These are phyloP conservation scores for Coemansia asiatica DNA, from an alignment of 192 early-diverging fungal genomes.

Conservation along the genomic window DNA sequence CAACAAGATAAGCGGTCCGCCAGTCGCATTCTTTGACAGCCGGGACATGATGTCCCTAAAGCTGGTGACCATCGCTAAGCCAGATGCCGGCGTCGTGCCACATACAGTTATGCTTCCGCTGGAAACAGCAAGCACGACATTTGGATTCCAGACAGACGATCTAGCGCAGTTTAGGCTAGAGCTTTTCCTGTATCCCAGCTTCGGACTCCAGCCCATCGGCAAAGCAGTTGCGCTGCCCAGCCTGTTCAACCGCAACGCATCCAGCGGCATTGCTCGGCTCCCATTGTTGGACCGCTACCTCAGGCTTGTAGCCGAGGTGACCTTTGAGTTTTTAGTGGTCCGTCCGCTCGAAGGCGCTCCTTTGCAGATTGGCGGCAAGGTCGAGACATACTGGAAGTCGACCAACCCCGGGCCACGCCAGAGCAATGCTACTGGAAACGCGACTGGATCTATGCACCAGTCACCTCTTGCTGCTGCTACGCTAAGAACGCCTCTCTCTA, in stretches of 20 bases:
- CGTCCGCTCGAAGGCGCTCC: constrained; percentile 84
- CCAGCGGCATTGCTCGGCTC: constrained; percentile 44
- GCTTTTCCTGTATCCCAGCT: constrained; percentile 95
- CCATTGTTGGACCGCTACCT: constrained; percentile 91
- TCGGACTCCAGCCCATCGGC: constrained; percentile 92
- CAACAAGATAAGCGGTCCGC: constrained; percentile 38
- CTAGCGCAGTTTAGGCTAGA: constrained; percentile 79
- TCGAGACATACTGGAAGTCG: constrained; percentile 99
- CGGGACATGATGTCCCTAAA: constrained; percentile 66
- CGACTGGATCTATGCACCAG: constrained; percentile 8
- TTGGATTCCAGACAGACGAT: constrained; percentile 82
- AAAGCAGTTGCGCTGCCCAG: constrained; percentile 78
- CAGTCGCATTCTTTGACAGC: constrained; percentile 43
- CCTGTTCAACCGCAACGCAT: constrained; percentile 54
- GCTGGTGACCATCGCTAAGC: constrained; percentile 83
- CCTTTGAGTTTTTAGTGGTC: constrained; percentile 79
- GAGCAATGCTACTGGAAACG: constrained; percentile 2
- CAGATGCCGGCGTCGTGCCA: constrained; percentile 84
- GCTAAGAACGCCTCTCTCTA: constrained; percentile 27
- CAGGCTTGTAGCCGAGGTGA: constrained; percentile 86
- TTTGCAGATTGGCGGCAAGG: constrained; percentile 91
- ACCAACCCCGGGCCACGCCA: constrained; percentile 66
- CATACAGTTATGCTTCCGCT: constrained; percentile 89
- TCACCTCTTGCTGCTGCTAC: constrained; percentile 14
- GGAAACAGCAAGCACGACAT: constrained; percentile 67